A percentile compares a stretch with the other conserved stretches of the same genome.
Evolutionary conservation across 345 rosid genomes (phyloP).

Genomic region (Citrus cavaleriei): DNA sequence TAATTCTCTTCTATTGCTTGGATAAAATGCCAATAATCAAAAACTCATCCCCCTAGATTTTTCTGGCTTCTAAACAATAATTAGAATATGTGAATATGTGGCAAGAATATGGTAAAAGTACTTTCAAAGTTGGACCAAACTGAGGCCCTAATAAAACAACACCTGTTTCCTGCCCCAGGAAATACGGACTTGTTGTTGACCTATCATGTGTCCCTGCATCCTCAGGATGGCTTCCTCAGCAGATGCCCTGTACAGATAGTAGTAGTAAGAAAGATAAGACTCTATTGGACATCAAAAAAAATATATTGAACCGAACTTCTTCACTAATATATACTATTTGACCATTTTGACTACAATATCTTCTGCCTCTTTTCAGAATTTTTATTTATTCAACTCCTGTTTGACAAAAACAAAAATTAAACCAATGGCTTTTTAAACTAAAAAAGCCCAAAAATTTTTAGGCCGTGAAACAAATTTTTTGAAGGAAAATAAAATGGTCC

Average conservation of each 20-base stretch:
- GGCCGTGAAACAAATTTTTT: background rate
- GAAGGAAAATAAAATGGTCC: background rate
- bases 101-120: constrained; percentile 1
- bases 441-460: background rate
- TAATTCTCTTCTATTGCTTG: background rate
- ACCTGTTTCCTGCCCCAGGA: constrained; percentile 95
- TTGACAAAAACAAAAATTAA: background rate
- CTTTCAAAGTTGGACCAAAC: background rate
- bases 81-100: background rate
- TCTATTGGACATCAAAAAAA: background rate
- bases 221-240: constrained; percentile 89
- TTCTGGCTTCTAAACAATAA: background rate
- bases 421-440: constrained; percentile 7
- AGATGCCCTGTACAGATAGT: constrained; percentile 48
- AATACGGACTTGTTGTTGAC: constrained; percentile 78
- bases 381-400: constrained; percentile 16
- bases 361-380: constrained; percentile 11
- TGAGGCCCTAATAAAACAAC: constrained; percentile 7
- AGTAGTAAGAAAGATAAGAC: constrained; percentile 5
- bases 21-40: background rate
- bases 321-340: background rate
- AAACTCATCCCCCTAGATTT: background rate
- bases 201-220: constrained; percentile 90
- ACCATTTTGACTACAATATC: background rate
- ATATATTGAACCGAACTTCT: constrained; percentile 1